Percentiles rank a stretch among this genome's conserved stretches.
Conservation (phyloP, 1,284 basidiomycete genomes). For the Testicularia cyperi region DNA sequence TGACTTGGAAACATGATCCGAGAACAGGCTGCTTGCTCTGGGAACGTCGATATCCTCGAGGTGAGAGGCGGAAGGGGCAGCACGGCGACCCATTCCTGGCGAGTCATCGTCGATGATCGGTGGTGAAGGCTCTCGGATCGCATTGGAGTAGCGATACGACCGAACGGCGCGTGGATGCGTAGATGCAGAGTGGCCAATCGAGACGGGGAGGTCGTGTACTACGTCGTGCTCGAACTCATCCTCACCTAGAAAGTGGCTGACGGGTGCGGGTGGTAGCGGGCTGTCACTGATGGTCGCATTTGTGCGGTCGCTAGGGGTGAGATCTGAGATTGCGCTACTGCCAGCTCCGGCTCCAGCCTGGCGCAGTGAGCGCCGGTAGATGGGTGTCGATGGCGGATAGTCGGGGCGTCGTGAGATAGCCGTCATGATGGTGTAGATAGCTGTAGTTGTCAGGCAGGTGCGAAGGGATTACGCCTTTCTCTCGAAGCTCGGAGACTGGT, state of each 20-base stretch:
- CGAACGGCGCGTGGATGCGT: constrained; percentile 4
- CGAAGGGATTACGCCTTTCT: no score
- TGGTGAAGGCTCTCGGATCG: constrained; percentile 11
- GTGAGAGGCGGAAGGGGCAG: constrained; percentile 10
- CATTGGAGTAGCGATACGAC: constrained; percentile 15
- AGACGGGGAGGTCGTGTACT: neutral
- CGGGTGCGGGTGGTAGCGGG: constrained; percentile 33
- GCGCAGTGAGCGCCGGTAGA: constrained; percentile 22
- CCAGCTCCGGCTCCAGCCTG: no score
- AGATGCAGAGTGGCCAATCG: neutral
- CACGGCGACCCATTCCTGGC: constrained; percentile 27
- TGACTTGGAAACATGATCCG: constrained; percentile 10
- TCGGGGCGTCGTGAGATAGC: constrained; percentile 22
- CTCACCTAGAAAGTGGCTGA: constrained; percentile 39
- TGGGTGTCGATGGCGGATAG: constrained; percentile 21
- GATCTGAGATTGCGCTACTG: constrained; percentile 6
- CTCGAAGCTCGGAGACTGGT: no score
- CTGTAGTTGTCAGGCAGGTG: no score
- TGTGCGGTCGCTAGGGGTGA: constrained; percentile 25
- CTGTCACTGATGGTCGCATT: constrained; percentile 37
- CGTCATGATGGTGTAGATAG: constrained; percentile 28
- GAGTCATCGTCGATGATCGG: constrained; percentile 35
- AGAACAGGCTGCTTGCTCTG: constrained; percentile 22
- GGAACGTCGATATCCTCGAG: constrained; percentile 21
- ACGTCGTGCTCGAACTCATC: constrained; percentile 15